Evolutionary conservation across 805 yeast species (phyloP), one percentile per base, ranked within the genome.

Genomic region (Priceomyces haplophilus): DNA sequence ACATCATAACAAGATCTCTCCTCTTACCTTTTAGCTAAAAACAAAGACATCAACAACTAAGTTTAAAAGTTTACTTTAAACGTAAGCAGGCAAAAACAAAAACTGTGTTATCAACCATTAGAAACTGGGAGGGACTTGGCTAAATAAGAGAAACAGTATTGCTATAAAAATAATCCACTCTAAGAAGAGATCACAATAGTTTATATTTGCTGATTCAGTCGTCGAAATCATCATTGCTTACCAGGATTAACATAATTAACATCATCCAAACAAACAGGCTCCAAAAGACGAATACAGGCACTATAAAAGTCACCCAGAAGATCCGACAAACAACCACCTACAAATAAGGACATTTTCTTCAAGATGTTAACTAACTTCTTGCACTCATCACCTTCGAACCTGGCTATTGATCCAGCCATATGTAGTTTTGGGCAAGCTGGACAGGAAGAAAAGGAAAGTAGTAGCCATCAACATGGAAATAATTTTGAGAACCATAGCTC

Each of bases 361-460:
- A 27, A 27, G 21, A 61, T 62, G 67, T 51, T 64, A 17, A 57
- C 59, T 56, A 59, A 56, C 19, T 60, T 51, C 42, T 51, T 62
- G 36, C 62, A 56, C 19, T 65, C 70, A 35, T 67, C 73, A 10
- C 73, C 73, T 11, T 58, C 69, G 13, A 47, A 60, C 23, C 50
- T 51, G 38, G 45, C 54, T 20, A 60, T 64, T 21, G 73, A 68
- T 41, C 71, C 69, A 17, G 54, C 59, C 38, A 62, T 67, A 38
- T 65, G 67, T 40, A 45, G 41, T 52, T 15, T 49, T 45, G 37
- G 42, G 39, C 29, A 40, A 16, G 52, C 43, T 18, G 38, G 37
- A 12, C 41, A 41, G 2, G 34, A 40, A 8, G 23, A 46, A 24
- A 12, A 32, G 31, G 40, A 36, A 35, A 43, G 40, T 36, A 36